Evolutionary conservation across 768 basidiomycete species (phyloP).

Genomic region (Rhodotorula sphaerocarpa): DNA sequence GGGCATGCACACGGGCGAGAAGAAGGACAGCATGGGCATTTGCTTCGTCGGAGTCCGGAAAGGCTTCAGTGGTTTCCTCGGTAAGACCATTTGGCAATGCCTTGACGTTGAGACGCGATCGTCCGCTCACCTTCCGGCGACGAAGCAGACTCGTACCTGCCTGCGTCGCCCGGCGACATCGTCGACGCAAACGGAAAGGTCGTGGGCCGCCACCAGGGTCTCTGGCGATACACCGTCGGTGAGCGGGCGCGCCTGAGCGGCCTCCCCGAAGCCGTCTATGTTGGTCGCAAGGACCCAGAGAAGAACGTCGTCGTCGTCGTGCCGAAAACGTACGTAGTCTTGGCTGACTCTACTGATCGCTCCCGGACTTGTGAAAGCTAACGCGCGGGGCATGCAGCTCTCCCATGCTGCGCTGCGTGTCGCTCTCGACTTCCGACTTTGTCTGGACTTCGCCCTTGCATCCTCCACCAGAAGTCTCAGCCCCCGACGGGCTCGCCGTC

Average conservation of each 20-base stretch:
- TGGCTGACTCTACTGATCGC: no score
- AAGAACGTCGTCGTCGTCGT: constrained; percentile 68
- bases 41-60: constrained; percentile 84
- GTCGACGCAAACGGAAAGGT: constrained; percentile 54
- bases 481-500: constrained; percentile 49
- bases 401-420: constrained; percentile 49
- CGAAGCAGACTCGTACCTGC: constrained; percentile 63
- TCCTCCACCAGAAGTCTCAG: constrained; percentile 48
- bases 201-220: constrained; percentile 59
- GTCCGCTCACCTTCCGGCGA: rapidly evolving
- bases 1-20: constrained; percentile 61
- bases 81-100: constrained; percentile 49
- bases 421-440: constrained; percentile 50
- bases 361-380: neutral
- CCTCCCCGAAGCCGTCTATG: constrained; percentile 57
- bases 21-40: constrained; percentile 84
- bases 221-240: constrained; percentile 81
- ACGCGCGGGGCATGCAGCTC: neutral
- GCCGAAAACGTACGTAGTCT: constrained; percentile 54
- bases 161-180: constrained; percentile 61
- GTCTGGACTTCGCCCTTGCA: constrained; percentile 67
- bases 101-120: neutral
- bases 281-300: constrained; percentile 59
- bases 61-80: constrained; percentile 63
- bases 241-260: constrained; percentile 65